Evolutionary conservation across 202 grass and related monocot species (phyloP), one percentile per base, ranked within the genome.

Genomic region (Panicum virgatum): DNA sequence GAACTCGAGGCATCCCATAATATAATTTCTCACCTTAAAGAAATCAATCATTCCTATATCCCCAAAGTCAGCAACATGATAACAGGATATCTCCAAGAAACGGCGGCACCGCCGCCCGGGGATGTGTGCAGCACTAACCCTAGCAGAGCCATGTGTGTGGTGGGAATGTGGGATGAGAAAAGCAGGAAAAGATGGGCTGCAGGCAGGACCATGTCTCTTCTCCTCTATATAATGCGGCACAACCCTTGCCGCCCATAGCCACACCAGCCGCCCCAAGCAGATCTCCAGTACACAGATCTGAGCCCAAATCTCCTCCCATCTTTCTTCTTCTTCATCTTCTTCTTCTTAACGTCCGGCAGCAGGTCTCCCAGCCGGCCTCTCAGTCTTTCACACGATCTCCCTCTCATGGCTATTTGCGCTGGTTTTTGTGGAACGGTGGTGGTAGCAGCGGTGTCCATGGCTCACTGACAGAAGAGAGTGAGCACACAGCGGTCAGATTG

Each of bases 391-490:
- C n/a, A 25, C 48, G 25, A 19, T n/a, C 43, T 81, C 7, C 43
- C 2, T 9, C 15, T 22, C 19, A 45, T 8, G 32, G 29, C 13
- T 30, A 15, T 54, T 54, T n/a, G 37, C 2, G 3, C 0, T 61
- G 73, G 19, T 59, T 65, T 71, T 60, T 60, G n/a, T n/a, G n/a
- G n/a, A n/a, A n/a, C n/a, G n/a, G 37, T 22, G 42, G 60, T 10
- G 23, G 39, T 10, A 47, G 18, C 11, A 5, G 27, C 8, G 0
- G 52, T 57, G 20, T 73, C 9, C 64, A 77, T 64, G 75, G 85
- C 70, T 37, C n/a, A 80, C 38, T 91, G 89, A 91, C 82, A 91
- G 89, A 88, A 88, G 89, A 92, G 90, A 92, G 90, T 92, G 90
- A 88, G 90, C 90, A 92, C 90, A 82, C 69, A 82, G 79, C 79